Conservation (phyloP, 768 basidiomycete genomes). For the Lactarius hengduanensis region DNA sequence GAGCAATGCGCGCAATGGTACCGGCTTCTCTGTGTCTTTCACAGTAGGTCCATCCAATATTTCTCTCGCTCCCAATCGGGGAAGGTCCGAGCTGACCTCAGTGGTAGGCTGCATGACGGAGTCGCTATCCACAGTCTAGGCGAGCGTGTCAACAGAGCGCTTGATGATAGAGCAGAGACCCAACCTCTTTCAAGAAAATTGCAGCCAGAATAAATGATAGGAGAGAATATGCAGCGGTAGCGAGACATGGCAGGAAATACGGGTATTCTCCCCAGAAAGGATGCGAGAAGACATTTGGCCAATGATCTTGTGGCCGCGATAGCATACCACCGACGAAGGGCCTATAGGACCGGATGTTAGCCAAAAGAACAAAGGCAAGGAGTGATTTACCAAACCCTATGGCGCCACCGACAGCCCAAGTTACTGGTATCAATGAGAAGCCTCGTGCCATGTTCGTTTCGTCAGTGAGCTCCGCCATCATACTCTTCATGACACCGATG, state of each 20-base stretch:
- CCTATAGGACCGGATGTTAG: constrained; percentile 12
- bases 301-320: constrained; percentile 30
- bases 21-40: constrained; percentile 17
- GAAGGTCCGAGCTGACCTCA: background rate
- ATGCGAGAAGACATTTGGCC: constrained; percentile 23
- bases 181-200: constrained; percentile 22
- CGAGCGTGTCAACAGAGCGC: background rate
- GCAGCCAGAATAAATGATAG: background rate
- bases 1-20: constrained; percentile 39
- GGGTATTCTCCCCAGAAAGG: constrained; percentile 30
- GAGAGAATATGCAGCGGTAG: background rate
- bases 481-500: constrained; percentile 6
- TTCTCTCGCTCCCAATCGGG: background rate
- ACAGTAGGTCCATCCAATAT: background rate
- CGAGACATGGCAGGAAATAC: constrained; percentile 31
- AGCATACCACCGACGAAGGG: constrained; percentile 30
- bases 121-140: constrained; percentile 8
- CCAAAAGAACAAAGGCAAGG: background rate
- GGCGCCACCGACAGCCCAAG: constrained; percentile 24
- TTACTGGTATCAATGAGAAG: constrained; percentile 38
- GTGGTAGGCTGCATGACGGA: background rate
- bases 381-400: constrained; percentile 9
- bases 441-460: constrained; percentile 50
- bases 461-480: constrained; percentile 65
- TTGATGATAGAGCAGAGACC: background rate